These are phyloP conservation scores for Botrytis fragariae DNA, from an alignment of 2,329 filamentous ascomycete species.

Conservation along the genomic window DNA sequence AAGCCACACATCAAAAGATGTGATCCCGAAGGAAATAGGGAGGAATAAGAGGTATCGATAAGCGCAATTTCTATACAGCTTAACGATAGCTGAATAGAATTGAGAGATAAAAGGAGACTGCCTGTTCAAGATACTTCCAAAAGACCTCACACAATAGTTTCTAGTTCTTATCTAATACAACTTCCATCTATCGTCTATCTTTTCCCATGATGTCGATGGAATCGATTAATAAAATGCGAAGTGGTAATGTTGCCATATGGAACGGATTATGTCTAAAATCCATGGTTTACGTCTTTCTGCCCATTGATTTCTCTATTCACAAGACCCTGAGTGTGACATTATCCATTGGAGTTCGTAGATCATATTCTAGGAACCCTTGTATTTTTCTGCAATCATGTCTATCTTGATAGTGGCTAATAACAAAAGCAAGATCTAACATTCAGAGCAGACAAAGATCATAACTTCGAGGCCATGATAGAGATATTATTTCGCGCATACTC, in stretches of 20 bases:
- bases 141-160: neutral
- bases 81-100: neutral
- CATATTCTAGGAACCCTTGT: neutral
- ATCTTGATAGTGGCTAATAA: neutral
- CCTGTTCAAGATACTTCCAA: neutral
- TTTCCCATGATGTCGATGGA: too few species aligned
- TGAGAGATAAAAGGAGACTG: neutral
- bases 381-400: neutral
- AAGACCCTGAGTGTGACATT: rapidly evolving
- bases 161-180: neutral
- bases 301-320: rapidly evolving
- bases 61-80: neutral
- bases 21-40: neutral
- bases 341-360: too few species aligned
- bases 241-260: neutral
- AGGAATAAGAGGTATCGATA: rapidly evolving
- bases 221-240: neutral
- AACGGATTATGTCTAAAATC: too few species aligned
- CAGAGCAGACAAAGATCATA: neutral
- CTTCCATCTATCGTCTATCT: neutral
- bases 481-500: neutral
- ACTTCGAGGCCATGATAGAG: neutral
- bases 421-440: neutral
- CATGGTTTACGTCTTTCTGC: too few species aligned
- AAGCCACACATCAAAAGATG: neutral